Conservation (phyloP, 768 basidiomycete genomes). For the Leccinum variicolor region DNA sequence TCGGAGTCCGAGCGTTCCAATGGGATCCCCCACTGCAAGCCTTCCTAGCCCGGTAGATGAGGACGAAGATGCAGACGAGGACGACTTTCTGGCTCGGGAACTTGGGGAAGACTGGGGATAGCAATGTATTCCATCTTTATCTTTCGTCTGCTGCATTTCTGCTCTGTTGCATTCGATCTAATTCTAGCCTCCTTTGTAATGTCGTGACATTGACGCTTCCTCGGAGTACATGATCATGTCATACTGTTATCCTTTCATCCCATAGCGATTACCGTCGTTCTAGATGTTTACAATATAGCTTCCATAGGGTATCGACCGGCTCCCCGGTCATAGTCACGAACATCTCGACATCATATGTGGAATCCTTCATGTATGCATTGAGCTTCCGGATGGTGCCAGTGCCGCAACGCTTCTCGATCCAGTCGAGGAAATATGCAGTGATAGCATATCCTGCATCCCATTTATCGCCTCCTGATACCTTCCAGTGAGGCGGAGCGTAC, state of each 20-base stretch:
- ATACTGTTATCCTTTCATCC: neutral
- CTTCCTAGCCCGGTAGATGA: slow-evolving; percentile 37
- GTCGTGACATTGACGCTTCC: slow-evolving; percentile 7
- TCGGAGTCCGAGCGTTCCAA: slow-evolving; percentile 19
- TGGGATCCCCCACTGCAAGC: slow-evolving; percentile 8
- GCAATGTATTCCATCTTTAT: slow-evolving; percentile 2
- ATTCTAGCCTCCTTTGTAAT: slow-evolving; percentile 20
- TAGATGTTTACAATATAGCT: slow-evolving; percentile 45
- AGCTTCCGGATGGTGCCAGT: slow-evolving; percentile 53
- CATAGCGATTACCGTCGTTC: slow-evolving; percentile 6
- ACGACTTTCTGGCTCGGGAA: slow-evolving; percentile 80
- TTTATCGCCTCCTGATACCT: slow-evolving; percentile 37
- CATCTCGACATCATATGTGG: slow-evolving; percentile 46
- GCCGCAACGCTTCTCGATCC: slow-evolving; percentile 54
- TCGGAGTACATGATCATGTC: neutral
- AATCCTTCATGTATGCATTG: slow-evolving; percentile 51
- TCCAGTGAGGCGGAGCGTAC: slow-evolving; percentile 71
- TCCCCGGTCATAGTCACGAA: slow-evolving; percentile 54
- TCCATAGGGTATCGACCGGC: slow-evolving; percentile 56
- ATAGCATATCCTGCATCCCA: slow-evolving; percentile 79
- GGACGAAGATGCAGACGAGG: slow-evolving; percentile 61
- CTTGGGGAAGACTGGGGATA: slow-evolving; percentile 79
- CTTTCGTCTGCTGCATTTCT: neutral
- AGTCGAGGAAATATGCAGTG: slow-evolving; percentile 74
- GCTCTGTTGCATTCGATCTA: slow-evolving; percentile 19